These are phyloP conservation scores for Plenodomus biglobosus DNA, from an alignment of 2,329 filamentous ascomycete genomes.

Conservation along the genomic window DNA sequence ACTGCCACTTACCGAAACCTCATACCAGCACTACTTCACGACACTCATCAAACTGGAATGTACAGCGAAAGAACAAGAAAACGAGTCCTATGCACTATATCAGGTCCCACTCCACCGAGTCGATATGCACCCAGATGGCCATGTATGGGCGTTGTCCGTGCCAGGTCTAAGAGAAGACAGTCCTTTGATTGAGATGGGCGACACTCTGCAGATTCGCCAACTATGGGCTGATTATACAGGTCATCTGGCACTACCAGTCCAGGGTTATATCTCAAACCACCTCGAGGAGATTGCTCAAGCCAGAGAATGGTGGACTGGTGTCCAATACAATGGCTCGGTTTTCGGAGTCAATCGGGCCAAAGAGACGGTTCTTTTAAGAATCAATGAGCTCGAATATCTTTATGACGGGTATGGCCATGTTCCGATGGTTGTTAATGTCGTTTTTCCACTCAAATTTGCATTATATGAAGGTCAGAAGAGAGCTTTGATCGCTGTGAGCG, in stretches of 20 bases:
- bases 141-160: constrained; percentile 21
- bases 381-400: constrained; percentile 12
- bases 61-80: constrained; percentile 17
- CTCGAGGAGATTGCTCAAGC: background rate
- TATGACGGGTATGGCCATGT: background rate
- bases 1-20: constrained; percentile 6
- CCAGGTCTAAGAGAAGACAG: constrained; percentile 38
- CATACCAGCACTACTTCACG: constrained; percentile 22
- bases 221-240: constrained; percentile 21
- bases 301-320: constrained; percentile 18
- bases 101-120: constrained; percentile 10
- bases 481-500: constrained; percentile 11
- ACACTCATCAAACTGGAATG: constrained; percentile 17
- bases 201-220: constrained; percentile 36
- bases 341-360: constrained; percentile 23
- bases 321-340: constrained; percentile 25
- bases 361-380: constrained; percentile 28
- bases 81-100: constrained; percentile 25
- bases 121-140: background rate
- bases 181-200: constrained; percentile 36
- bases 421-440: constrained; percentile 25
- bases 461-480: constrained; percentile 8
- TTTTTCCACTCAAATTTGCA: constrained; percentile 23
- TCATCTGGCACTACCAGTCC: constrained; percentile 5
- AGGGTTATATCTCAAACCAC: background rate